These are phyloP conservation scores for Rhodosporidiobolus sp. DNA, from an alignment of 768 basidiomycete species.

Conservation along the genomic window DNA sequence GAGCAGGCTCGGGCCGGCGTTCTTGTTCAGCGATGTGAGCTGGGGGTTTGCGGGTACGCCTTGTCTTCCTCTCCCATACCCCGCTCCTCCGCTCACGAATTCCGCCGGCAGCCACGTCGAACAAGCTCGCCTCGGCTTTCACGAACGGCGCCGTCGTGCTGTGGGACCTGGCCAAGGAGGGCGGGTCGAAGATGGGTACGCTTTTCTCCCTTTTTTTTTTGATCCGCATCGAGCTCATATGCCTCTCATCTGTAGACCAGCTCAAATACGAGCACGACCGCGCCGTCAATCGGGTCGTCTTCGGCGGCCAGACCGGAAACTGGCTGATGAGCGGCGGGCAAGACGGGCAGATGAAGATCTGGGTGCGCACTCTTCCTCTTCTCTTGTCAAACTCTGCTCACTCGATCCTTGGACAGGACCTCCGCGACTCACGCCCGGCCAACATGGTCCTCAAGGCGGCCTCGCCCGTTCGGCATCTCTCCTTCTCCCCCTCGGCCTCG, in stretches of 20 bases:
- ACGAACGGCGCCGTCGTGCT: conserved; percentile 37
- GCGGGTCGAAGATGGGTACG: conserved; percentile 18
- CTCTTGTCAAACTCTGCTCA: no score
- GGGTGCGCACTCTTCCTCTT: conserved; percentile 17
- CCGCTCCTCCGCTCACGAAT: rapidly evolving
- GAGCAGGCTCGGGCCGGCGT: conserved; percentile 26
- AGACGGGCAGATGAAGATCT: conserved; percentile 41
- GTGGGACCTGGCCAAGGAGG: conserved; percentile 34
- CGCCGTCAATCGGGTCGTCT: conserved; percentile 39
- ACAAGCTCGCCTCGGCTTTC: conserved; percentile 37
- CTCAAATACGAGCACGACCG: conserved; percentile 40
- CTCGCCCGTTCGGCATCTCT: conserved; percentile 37
- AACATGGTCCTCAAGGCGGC: conserved; percentile 33
- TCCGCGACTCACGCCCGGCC: conserved; percentile 27
- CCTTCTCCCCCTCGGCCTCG: conserved; percentile 37
- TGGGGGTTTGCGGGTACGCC: conserved; percentile 37
- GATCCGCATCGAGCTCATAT: not conserved
- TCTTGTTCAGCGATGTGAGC: conserved; percentile 31
- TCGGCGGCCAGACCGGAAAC: conserved; percentile 38
- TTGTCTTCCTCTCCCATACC: no score
- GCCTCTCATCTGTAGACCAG: conserved; percentile 22
- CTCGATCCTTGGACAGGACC: conserved; percentile 18
- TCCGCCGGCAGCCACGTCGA: conserved; percentile 5
- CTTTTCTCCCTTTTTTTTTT: not conserved
- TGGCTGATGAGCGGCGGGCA: conserved; percentile 40